Evolutionary conservation across 2,329 filamentous ascomycete species (phyloP).

Genomic region (Fusarium marasasianum): DNA sequence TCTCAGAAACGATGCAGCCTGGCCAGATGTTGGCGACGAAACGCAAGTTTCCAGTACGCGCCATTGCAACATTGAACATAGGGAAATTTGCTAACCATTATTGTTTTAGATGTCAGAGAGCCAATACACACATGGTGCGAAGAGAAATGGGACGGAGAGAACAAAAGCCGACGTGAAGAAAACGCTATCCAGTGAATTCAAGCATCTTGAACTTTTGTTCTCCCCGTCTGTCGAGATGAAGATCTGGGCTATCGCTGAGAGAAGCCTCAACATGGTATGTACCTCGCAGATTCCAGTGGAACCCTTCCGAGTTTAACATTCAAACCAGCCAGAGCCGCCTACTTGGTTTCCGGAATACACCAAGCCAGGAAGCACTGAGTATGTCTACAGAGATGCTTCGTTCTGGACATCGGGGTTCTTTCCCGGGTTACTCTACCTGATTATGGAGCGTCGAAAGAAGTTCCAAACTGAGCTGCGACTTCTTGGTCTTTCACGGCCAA

Average conservation of each 20-base stretch:
- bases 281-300: fast-evolving
- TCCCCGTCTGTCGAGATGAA: neutral
- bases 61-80: fast-evolving
- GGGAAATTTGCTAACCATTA: fast-evolving
- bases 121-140: neutral
- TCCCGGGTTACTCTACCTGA: neutral
- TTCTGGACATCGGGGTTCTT: neutral
- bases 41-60: neutral
- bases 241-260: neutral
- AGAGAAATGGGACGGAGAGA: neutral
- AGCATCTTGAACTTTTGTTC: neutral
- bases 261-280: neutral
- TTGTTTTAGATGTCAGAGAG: neutral
- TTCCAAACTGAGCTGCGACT: neutral
- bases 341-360: neutral
- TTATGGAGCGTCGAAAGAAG: neutral
- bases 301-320: too few species aligned
- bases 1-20: neutral
- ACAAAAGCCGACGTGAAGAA: neutral
- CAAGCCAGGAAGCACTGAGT: neutral
- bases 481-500: neutral
- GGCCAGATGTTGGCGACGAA: neutral
- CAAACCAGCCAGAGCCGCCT: neutral
- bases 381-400: neutral
- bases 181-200: neutral